phyloP scores from a whole-genome alignment of 441 rosid species.

The Syzygium malaccense region DNA sequence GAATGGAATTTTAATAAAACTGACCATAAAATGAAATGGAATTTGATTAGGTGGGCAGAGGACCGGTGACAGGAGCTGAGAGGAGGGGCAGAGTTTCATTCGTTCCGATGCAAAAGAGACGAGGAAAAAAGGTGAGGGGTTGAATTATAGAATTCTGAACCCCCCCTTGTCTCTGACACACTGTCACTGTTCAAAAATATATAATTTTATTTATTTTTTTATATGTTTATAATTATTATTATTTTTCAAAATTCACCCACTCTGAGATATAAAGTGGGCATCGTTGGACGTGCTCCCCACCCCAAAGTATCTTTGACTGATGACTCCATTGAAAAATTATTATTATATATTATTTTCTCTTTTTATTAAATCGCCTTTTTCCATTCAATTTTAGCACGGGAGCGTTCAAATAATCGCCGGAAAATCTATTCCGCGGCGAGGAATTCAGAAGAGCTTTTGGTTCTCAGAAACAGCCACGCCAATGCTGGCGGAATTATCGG shows the following conservation, averaged over 20 bases:
- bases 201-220: no score
- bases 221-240: no score
- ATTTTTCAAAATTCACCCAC: neutral
- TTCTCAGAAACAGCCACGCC: neutral
- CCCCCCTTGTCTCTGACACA: neutral
- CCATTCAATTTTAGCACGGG: neutral
- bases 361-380: neutral
- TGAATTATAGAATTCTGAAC: slow-evolving; percentile 21
- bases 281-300: neutral
- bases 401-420: neutral
- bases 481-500: neutral
- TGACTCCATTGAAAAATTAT: neutral
- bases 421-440: neutral
- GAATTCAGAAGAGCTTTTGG: neutral
- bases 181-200: neutral
- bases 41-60: neutral
- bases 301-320: slow-evolving; percentile 17
- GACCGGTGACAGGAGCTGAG: neutral
- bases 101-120: neutral
- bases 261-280: neutral
- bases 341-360: neutral
- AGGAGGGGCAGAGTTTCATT: neutral
- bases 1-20: neutral
- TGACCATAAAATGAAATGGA: neutral
- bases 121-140: neutral